A percentile compares a stretch with the other conserved stretches of the same genome.
Conservation (phyloP, 768 basidiomycete species). For the Pleurotus djamor region DNA sequence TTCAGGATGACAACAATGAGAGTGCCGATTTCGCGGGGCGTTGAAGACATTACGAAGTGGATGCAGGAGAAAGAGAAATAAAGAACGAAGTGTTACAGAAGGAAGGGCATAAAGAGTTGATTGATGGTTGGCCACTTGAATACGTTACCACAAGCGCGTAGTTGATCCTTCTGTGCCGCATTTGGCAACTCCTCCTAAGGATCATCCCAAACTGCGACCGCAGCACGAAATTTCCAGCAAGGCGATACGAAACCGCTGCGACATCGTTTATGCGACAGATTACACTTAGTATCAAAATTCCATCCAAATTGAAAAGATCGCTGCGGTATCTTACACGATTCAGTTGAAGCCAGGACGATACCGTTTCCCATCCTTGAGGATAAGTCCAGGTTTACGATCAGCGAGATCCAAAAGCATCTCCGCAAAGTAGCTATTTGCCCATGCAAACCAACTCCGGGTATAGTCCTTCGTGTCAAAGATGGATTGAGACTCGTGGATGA, state of each 20-base stretch:
- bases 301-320: no score
- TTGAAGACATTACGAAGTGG: slow-evolving; percentile 45
- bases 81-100: slow-evolving; percentile 1
- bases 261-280: no score
- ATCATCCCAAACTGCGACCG: neutral
- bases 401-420: slow-evolving; percentile 82
- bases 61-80: slow-evolving; percentile 4
- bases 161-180: slow-evolving; percentile 6
- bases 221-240: neutral
- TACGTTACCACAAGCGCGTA: neutral
- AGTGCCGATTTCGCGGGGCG: slow-evolving; percentile 82
- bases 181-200: neutral
- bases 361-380: slow-evolving; percentile 52
- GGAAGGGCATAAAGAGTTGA: slow-evolving; percentile 7
- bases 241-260: no score
- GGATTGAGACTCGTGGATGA: slow-evolving; percentile 74
- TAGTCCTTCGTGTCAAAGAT: slow-evolving; percentile 58
- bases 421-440: slow-evolving; percentile 83
- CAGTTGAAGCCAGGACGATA: slow-evolving; percentile 51
- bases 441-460: slow-evolving; percentile 78
- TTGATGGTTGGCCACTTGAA: neutral
- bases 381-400: slow-evolving; percentile 65
- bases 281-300: no score
- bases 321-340: neutral
- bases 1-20: slow-evolving; percentile 92